A percentile compares a stretch with the other conserved stretches of the same genome.
phyloP scores from a whole-genome alignment of 176 grass and related monocot species.

The Rhynchospora breviuscula region DNA sequence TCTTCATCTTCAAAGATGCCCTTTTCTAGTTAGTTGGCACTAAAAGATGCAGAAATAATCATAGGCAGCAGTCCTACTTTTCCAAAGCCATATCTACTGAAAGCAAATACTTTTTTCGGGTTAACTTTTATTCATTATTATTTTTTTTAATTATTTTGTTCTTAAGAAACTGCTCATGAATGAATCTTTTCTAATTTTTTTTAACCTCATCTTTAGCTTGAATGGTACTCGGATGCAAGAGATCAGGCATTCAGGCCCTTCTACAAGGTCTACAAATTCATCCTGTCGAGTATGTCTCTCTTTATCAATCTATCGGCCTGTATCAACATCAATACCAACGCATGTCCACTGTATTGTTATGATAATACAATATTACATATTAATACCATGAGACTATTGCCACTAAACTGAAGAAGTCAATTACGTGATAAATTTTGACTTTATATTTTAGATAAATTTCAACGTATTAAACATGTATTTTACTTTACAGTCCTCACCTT shows the following conservation, averaged over 20 bases:
- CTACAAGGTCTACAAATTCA: slow-evolving; percentile 86
- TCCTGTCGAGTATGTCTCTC: slow-evolving; percentile 57
- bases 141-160: not conserved
- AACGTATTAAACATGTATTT: slow-evolving; percentile 26
- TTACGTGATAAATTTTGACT: not conserved
- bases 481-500: slow-evolving; percentile 52
- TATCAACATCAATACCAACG: not conserved
- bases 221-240: slow-evolving; percentile 64
- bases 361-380: slow-evolving; percentile 9
- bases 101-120: slow-evolving; percentile 84
- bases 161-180: slow-evolving; percentile 1
- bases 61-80: slow-evolving; percentile 42
- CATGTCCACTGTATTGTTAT: slow-evolving; percentile 17
- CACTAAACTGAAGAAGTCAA: too few relatives aligned
- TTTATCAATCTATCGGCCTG: not conserved
- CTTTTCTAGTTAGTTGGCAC: slow-evolving; percentile 47
- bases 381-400: too few relatives aligned
- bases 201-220: slow-evolving; percentile 45
- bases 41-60: slow-evolving; percentile 92
- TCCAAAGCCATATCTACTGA: slow-evolving; percentile 73
- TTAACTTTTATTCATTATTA: slow-evolving; percentile 19
- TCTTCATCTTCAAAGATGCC: slow-evolving; percentile 18
- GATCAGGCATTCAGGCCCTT: too few relatives aligned
- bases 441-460: slow-evolving; percentile 6
- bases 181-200: not conserved